Evolutionary conservation across 2,329 filamentous ascomycete genomes (phyloP).

Genomic region (Penicillium sp.): DNA sequence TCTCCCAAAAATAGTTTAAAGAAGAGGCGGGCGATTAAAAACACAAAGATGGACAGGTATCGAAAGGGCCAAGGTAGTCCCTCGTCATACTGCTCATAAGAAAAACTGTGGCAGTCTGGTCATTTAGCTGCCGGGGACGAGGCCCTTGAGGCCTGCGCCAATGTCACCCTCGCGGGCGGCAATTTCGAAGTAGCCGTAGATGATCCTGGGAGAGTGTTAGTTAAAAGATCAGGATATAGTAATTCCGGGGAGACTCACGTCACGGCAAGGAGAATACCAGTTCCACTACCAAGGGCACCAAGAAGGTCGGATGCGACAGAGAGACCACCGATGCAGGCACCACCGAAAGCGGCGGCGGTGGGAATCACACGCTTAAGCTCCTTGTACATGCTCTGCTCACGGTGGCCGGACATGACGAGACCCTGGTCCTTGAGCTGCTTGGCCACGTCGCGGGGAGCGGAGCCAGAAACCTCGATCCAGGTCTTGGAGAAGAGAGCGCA

Average conservation of each 20-base stretch:
- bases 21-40: slow-evolving; percentile 23
- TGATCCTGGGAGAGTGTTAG: slow-evolving; percentile 63
- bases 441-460: slow-evolving; percentile 93
- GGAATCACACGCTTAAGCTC: slow-evolving; percentile 99
- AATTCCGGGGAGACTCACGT: slow-evolving; percentile 63
- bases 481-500: slow-evolving; percentile 99
- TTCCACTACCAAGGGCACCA: slow-evolving; percentile 92
- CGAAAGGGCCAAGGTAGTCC: slow-evolving; percentile 18
- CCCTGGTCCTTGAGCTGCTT: slow-evolving; percentile 99
- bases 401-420: slow-evolving; percentile 98
- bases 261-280: slow-evolving; percentile 95
- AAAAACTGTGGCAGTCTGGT: slow-evolving; percentile 15
- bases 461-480: slow-evolving; percentile 99
- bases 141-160: slow-evolving; percentile 63
- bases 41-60: slow-evolving; percentile 23
- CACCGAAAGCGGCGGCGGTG: slow-evolving; percentile 94
- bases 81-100: slow-evolving; percentile 34
- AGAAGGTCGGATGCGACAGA: slow-evolving; percentile 94
- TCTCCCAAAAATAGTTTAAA: slow-evolving; percentile 24
- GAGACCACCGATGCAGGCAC: slow-evolving; percentile 96
- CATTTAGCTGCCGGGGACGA: slow-evolving; percentile 51
- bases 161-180: slow-evolving; percentile 98
- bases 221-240: neutral
- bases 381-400: slow-evolving; percentile 99
- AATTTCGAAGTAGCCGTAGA: slow-evolving; percentile 99